phyloP scores from a whole-genome alignment of 106 monocot genomes.

The Dactylorhiza incarnata region DNA sequence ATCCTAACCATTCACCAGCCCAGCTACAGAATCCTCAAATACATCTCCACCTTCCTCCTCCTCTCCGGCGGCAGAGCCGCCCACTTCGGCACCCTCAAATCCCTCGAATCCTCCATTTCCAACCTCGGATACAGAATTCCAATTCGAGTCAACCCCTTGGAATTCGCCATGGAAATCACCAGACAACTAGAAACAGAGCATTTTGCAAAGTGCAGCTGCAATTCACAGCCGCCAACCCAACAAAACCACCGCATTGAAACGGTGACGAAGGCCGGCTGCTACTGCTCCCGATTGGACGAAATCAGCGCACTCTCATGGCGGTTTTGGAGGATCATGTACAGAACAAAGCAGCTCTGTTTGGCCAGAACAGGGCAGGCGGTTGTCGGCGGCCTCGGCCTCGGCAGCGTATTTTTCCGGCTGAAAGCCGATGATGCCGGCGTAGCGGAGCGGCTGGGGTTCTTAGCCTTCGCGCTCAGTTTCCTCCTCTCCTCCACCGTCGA shows the following conservation, averaged over 20 bases:
- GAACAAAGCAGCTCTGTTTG: slow-evolving; percentile 77
- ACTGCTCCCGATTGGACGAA: slow-evolving; percentile 41
- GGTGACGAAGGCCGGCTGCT: background rate
- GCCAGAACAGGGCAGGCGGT: slow-evolving; percentile 75
- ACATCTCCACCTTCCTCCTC: slow-evolving; percentile 58
- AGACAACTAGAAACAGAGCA: slow-evolving; percentile 33
- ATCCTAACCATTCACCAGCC: slow-evolving; percentile 97
- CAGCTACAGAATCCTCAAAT: slow-evolving; percentile 67
- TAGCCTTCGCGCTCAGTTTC: slow-evolving; percentile 90
- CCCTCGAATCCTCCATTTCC: slow-evolving; percentile 49
- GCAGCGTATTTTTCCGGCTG: slow-evolving; percentile 61
- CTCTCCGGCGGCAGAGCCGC: slow-evolving; percentile 63
- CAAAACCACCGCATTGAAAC: background rate
- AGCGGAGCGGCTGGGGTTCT: slow-evolving; percentile 69
- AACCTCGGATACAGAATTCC: slow-evolving; percentile 48
- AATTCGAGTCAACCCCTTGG: slow-evolving; percentile 44
- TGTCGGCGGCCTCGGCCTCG: slow-evolving; percentile 69
- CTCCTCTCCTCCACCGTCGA: slow-evolving; percentile 97
- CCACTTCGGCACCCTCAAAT: slow-evolving; percentile 42
- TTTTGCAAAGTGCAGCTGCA: background rate
- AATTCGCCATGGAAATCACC: slow-evolving; percentile 84
- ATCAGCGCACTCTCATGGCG: slow-evolving; percentile 43
- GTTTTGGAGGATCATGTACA: slow-evolving; percentile 69
- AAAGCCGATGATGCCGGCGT: slow-evolving; percentile 36
- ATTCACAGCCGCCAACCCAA: background rate